These are phyloP conservation scores for Bruguiera parviflora DNA, from an alignment of 345 rosid genomes.

Conservation along the genomic window DNA sequence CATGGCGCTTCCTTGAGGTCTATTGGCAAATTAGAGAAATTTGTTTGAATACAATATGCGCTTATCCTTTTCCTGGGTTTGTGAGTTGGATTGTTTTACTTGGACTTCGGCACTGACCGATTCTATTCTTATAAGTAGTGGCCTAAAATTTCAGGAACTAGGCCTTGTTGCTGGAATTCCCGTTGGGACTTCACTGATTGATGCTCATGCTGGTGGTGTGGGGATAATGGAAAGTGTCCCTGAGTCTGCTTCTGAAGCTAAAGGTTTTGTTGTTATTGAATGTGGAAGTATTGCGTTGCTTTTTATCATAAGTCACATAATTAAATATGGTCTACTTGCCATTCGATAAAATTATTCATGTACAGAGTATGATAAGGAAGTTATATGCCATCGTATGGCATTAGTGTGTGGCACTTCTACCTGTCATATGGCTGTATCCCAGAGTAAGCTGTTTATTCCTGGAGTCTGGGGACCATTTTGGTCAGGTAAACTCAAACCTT, in stretches of 20 bases:
- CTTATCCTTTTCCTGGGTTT: conserved; percentile 23
- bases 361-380: conserved; percentile 58
- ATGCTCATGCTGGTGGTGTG: conserved; percentile 99
- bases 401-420: conserved; percentile 96
- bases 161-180: conserved; percentile 79
- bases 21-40: conserved; percentile 28
- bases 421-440: conserved; percentile 92
- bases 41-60: conserved; percentile 27
- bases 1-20: conserved; percentile 41
- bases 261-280: conserved; percentile 43
- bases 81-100: conserved; percentile 16
- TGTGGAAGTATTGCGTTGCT: neutral
- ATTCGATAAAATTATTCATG: neutral
- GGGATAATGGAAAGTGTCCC: conserved; percentile 85
- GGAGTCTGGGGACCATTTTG: conserved; percentile 99
- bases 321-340: neutral
- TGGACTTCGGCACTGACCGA: conserved; percentile 3
- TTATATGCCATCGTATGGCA: conserved; percentile 74
- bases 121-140: conserved; percentile 15
- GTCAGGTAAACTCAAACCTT: conserved; percentile 61
- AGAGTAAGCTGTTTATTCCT: conserved; percentile 79
- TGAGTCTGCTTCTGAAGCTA: conserved; percentile 37
- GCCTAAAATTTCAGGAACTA: conserved; percentile 54
- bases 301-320: neutral
- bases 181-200: conserved; percentile 86